A percentile compares a stretch with the other conserved stretches of the same genome.
phyloP scores from a whole-genome alignment of 257 asterid genomes.

The Ehretia macrophylla region DNA sequence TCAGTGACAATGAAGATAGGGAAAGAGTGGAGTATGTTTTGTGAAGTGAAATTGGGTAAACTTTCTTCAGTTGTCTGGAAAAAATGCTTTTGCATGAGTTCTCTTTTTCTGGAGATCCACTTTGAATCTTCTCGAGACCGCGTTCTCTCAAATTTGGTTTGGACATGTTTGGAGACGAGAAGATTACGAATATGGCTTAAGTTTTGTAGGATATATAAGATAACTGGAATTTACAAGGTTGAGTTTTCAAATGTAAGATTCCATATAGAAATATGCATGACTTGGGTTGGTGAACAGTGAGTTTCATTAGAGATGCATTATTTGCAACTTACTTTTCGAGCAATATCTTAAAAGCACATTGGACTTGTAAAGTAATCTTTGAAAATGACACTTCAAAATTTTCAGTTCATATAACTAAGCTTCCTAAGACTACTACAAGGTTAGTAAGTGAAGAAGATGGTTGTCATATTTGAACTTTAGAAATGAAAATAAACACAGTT shows the following conservation, averaged over 20 bases:
- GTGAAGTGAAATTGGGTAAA: slow-evolving; percentile 62
- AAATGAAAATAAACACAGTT: not conserved
- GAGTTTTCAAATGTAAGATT: slow-evolving; percentile 11
- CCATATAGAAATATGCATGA: not conserved
- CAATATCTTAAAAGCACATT: slow-evolving; percentile 40
- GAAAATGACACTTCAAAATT: slow-evolving; percentile 24
- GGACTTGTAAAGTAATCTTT: slow-evolving; percentile 31
- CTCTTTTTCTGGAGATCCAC: slow-evolving; percentile 30
- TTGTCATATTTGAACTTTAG: no score
- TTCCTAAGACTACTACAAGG: no score
- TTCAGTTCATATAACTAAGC: not conserved
- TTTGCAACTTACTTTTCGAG: slow-evolving; percentile 43
- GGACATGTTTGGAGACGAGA: slow-evolving; percentile 30
- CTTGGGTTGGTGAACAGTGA: slow-evolving; percentile 52
- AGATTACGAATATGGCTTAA: slow-evolving; percentile 1
- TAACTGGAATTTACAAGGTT: slow-evolving; percentile 11
- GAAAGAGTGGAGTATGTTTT: slow-evolving; percentile 63
- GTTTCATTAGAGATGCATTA: slow-evolving; percentile 30
- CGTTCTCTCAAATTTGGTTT: slow-evolving; percentile 38
- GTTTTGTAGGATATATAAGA: slow-evolving; percentile 3
- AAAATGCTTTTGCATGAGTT: slow-evolving; percentile 41
- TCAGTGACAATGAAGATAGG: slow-evolving; percentile 59
- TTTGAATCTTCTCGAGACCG: slow-evolving; percentile 37
- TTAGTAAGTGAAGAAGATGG: not conserved
- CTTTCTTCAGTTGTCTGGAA: slow-evolving; percentile 56